Evolutionary conservation across 768 basidiomycete genomes (phyloP), one percentile per base, ranked within the genome.

Genomic region (Trametes villosa): DNA sequence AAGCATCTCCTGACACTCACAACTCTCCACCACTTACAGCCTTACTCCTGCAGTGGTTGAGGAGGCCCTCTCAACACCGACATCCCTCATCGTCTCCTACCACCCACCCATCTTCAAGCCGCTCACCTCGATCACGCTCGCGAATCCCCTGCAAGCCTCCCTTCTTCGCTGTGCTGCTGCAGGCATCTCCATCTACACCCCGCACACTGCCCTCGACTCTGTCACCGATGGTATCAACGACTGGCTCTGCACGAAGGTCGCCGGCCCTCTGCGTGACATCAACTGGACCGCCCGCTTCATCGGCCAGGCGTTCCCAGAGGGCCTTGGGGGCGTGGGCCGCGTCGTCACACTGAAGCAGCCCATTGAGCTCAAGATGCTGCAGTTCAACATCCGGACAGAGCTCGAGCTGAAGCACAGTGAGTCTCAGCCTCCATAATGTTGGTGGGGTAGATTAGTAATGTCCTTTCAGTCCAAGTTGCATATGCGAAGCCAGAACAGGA

Each of bases 161-260:
- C 81, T 98, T 24, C 82, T 98, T 6, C 82, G 78, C 56, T 92
- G 95, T 62, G 87, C 88, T 0, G 88, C 92, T 1, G 80, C 85
- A 13, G 95, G 95, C 0, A 88, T 98, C 57, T 90, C 89, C 1
- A 82, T 98, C 5, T 96, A 91, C 76, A 83, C 83, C 40, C 94
- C 96, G 2, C 96, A 98, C 75, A 93, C 91, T 0, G 85, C 93
- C 0, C 81, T 97, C 18, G 96, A 98, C 75, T 81, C 81, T n/a
- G 86, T 91, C 1, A 81, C 83, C 66, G 91, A 84, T 6, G 96
- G 96, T 0, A 84, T 96, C 53, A 97, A 96, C 69, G 94, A 96
- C 74, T 97, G 92, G 91, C 82, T 95, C 17, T 90, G 86, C 48
- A 54, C 1, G 70, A 77, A 11, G 74, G 73, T 71, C 33, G 66